Evolutionary conservation across 805 yeast species (phyloP).

Genomic region (Lipomyces lipofer): DNA sequence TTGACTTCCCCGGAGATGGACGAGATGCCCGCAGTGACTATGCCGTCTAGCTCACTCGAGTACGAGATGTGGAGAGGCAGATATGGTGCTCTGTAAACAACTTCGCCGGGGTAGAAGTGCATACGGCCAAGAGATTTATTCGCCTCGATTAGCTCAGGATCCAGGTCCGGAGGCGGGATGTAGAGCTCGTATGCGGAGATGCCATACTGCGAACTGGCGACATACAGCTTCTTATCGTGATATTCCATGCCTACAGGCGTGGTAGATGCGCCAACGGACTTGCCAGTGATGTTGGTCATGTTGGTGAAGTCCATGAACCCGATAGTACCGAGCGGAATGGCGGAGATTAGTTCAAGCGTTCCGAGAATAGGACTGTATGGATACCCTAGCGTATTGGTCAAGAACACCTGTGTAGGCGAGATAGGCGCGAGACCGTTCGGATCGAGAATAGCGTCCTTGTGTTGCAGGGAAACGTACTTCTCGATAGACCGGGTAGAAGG

Average conservation of each 20-base stretch:
- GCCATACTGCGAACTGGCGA: slow-evolving; percentile 25
- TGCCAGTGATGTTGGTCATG: slow-evolving; percentile 28
- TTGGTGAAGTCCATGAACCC: slow-evolving; percentile 30
- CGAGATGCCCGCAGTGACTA: slow-evolving; percentile 18
- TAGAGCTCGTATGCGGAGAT: slow-evolving; percentile 24
- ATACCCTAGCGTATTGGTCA: slow-evolving; percentile 27
- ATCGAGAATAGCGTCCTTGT: slow-evolving; percentile 26
- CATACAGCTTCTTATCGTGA: slow-evolving; percentile 20
- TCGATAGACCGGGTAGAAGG: slow-evolving; percentile 11
- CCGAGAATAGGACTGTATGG: slow-evolving; percentile 18
- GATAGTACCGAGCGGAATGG: slow-evolving; percentile 27
- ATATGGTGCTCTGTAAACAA: slow-evolving; percentile 27
- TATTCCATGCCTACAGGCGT: slow-evolving; percentile 30
- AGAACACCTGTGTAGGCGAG: slow-evolving; percentile 24
- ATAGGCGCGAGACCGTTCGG: slow-evolving; percentile 25
- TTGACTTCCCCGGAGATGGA: slow-evolving; percentile 22
- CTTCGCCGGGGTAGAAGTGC: slow-evolving; percentile 31
- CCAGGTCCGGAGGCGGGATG: slow-evolving; percentile 25
- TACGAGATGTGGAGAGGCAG: slow-evolving; percentile 26
- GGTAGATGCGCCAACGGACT: slow-evolving; percentile 23
- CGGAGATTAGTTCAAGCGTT: slow-evolving; percentile 20
- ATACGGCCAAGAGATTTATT: slow-evolving; percentile 24
- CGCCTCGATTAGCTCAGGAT: slow-evolving; percentile 21
- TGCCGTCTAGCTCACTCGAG: slow-evolving; percentile 26
- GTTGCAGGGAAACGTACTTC: slow-evolving; percentile 21